Evolutionary conservation across 768 basidiomycete genomes (phyloP).

Genomic region (Rhodosporidiobolus odoratus): DNA sequence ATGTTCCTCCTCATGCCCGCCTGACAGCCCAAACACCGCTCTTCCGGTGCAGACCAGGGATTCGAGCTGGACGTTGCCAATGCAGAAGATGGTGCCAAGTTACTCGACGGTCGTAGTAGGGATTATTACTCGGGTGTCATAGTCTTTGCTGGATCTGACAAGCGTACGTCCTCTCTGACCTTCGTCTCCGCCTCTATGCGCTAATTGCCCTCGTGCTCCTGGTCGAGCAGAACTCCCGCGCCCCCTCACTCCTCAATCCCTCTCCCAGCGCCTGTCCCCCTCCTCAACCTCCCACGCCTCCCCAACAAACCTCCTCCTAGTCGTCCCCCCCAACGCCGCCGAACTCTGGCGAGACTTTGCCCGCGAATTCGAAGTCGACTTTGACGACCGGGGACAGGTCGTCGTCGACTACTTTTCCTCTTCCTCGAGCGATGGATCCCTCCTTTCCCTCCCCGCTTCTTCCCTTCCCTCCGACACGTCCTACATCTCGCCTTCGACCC

Average conservation of each 20-base stretch:
- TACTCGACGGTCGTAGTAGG: conserved; percentile 6
- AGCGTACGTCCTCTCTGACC: not conserved
- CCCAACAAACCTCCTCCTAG: conserved; percentile 66
- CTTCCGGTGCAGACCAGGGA: not conserved
- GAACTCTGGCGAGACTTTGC: conserved; percentile 72
- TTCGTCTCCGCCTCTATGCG: not conserved
- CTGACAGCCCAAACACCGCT: no score
- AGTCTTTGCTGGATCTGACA: no score
- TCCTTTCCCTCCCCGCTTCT: conserved; percentile 47
- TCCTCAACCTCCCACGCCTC: conserved; percentile 9
- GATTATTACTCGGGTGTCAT: no score
- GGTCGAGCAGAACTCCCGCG: conserved; percentile 56
- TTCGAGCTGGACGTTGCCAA: not conserved
- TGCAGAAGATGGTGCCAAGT: not conserved
- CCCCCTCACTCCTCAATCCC: conserved; percentile 74
- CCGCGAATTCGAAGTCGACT: conserved; percentile 83
- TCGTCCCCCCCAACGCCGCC: conserved; percentile 57
- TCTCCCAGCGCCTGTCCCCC: conserved; percentile 61
- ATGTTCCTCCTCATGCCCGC: no score
- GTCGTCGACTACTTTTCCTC: conserved; percentile 80
- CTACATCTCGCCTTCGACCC: conserved; percentile 35
- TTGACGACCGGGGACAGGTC: conserved; percentile 75
- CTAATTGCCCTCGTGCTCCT: not conserved
- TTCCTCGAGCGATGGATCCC: conserved; percentile 17
- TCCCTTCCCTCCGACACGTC: conserved; percentile 46